A percentile compares a stretch with the other conserved stretches of the same genome.
Conservation (phyloP, 1,284 basidiomycete species). For the Cystobasidium sp. region DNA sequence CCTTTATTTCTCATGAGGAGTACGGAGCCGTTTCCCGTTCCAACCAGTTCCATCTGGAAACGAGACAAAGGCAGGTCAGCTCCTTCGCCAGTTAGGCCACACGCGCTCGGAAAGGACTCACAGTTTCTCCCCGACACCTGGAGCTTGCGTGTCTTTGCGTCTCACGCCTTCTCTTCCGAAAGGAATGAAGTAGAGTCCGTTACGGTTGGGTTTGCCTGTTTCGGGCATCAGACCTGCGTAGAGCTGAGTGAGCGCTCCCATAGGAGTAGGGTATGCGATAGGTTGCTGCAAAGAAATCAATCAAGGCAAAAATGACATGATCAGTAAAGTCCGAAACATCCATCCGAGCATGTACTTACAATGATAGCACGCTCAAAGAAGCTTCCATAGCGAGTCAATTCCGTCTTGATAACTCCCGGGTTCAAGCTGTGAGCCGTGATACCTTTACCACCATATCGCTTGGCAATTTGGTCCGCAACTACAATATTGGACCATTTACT, state of each 20-base stretch:
- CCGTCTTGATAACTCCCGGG: constrained; percentile 27
- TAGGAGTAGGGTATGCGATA: constrained; percentile 7
- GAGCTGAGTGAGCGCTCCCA: constrained; percentile 27
- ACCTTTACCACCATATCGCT: constrained; percentile 20
- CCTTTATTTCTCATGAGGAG: neutral
- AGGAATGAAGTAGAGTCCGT: constrained; percentile 33
- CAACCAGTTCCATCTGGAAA: constrained; percentile 19
- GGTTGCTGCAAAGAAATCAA: neutral
- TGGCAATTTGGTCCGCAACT: constrained; percentile 26
- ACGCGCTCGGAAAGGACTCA: neutral
- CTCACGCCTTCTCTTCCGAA: constrained; percentile 16
- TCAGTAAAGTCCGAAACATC: neutral
- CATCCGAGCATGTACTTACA: neutral
- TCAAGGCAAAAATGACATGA: neutral
- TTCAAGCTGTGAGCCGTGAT: constrained; percentile 18
- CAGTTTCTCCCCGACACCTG: constrained; percentile 9
- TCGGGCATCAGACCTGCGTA: constrained; percentile 34
- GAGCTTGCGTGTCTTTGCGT: constrained; percentile 1
- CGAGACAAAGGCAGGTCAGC: neutral
- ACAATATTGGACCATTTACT: constrained; percentile 37
- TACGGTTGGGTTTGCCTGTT: constrained; percentile 12
- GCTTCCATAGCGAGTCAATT: constrained; percentile 6
- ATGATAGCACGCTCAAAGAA: constrained; percentile 6
- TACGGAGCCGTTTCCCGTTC: constrained; percentile 18
- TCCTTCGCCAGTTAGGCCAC: neutral